phyloP scores from a whole-genome alignment of 495 filamentous ascomycete genomes.

The Xylaria acuta region DNA sequence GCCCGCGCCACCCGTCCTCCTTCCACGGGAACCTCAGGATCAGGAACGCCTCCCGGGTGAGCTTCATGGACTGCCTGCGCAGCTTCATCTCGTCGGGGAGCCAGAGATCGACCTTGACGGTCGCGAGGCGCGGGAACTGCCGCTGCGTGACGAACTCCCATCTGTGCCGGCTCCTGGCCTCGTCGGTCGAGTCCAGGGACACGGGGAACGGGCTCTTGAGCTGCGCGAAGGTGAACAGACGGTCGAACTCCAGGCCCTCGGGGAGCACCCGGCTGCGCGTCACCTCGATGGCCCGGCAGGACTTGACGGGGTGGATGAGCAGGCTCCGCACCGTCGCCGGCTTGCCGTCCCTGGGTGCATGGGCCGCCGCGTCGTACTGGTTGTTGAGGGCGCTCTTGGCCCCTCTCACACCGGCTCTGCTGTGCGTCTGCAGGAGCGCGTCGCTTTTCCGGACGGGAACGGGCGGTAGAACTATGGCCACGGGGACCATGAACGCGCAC shows the following conservation, averaged over 20 bases:
- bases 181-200: constrained; percentile 42
- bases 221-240: constrained; percentile 83
- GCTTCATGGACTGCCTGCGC: constrained; percentile 47
- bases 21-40: constrained; percentile 67
- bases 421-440: constrained; percentile 55
- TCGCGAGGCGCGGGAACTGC: constrained; percentile 73
- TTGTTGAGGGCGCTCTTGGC: constrained; percentile 52
- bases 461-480: constrained; percentile 55
- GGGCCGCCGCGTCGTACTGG: constrained; percentile 46
- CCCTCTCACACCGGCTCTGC: constrained; percentile 42
- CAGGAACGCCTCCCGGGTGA: constrained; percentile 59
- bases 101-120: constrained; percentile 79
- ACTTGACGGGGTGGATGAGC: constrained; percentile 89
- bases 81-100: constrained; percentile 68
- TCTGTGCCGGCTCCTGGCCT: constrained; percentile 54
- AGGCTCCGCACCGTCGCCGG: constrained; percentile 71
- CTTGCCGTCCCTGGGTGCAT: constrained; percentile 37
- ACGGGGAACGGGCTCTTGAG: constrained; percentile 61
- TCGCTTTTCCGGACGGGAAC: constrained; percentile 51
- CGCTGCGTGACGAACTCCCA: constrained; percentile 87
- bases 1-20: constrained; percentile 51
- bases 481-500: constrained; percentile 54
- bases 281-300: constrained; percentile 81
- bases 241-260: constrained; percentile 81
- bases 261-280: constrained; percentile 67